A percentile compares a stretch with the other conserved stretches of the same genome.
These are phyloP conservation scores for Taxawa tesnikishii DNA, from an alignment of 2,329 filamentous ascomycete genomes.

Conservation along the genomic window DNA sequence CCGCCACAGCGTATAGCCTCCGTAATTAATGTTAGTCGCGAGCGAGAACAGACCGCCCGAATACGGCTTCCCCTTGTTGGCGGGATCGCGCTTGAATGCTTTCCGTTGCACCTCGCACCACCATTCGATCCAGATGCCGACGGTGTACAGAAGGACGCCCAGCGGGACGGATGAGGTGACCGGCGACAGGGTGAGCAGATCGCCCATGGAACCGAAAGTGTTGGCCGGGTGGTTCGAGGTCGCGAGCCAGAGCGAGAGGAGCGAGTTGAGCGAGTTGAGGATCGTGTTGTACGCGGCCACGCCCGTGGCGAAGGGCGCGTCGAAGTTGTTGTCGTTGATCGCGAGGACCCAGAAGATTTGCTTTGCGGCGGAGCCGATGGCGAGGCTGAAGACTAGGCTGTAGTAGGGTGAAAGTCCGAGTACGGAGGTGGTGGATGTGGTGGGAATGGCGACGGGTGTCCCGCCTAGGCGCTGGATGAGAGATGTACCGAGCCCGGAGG, in stretches of 20 bases:
- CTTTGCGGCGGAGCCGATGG: slow-evolving; percentile 12
- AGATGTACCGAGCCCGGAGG: slow-evolving; percentile 6
- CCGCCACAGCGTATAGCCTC: slow-evolving; percentile 15
- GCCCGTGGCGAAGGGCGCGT: slow-evolving; percentile 7
- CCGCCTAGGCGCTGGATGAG: slow-evolving; percentile 7
- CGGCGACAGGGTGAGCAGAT: slow-evolving; percentile 6
- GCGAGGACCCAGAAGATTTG: slow-evolving; percentile 16
- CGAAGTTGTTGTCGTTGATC: slow-evolving; percentile 11
- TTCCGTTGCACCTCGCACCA: slow-evolving; percentile 15
- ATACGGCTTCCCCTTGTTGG: slow-evolving; percentile 14
- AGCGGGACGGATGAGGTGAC: slow-evolving; percentile 5
- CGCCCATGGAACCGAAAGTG: slow-evolving; percentile 3
- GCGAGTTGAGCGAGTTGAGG: slow-evolving; percentile 13
- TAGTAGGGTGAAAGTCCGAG: slow-evolving; percentile 14
- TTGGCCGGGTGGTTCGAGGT: slow-evolving; percentile 10
- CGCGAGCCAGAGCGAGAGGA: slow-evolving; percentile 11
- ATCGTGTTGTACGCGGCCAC: slow-evolving; percentile 13
- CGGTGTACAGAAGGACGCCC: slow-evolving; percentile 10
- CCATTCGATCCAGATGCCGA: slow-evolving; percentile 14
- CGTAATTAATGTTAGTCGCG: slow-evolving; percentile 16
- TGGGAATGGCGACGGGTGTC: slow-evolving; percentile 3
- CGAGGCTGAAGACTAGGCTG: slow-evolving; percentile 12
- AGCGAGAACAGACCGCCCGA: slow-evolving; percentile 13
- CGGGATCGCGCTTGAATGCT: slow-evolving; percentile 12
- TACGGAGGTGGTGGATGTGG: slow-evolving; percentile 1